Conservation (phyloP, 2,329 filamentous ascomycete species). For the Xylaria digitata region DNA sequence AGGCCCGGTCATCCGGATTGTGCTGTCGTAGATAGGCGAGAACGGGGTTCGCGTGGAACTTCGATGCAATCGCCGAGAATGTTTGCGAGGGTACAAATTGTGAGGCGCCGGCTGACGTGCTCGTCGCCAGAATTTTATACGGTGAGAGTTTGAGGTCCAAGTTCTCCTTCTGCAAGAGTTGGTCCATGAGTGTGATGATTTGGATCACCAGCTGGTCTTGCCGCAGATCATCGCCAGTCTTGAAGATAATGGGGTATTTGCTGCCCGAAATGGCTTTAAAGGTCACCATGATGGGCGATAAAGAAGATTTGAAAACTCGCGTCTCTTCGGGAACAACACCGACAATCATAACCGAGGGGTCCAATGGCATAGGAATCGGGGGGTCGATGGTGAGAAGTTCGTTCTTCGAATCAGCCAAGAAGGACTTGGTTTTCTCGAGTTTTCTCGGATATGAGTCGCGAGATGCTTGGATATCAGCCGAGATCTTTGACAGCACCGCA, state of each 20-base stretch:
- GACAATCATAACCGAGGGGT: slow-evolving; percentile 82
- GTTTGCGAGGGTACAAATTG: slow-evolving; percentile 92
- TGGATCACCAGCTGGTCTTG: slow-evolving; percentile 97
- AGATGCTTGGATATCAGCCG: slow-evolving; percentile 85
- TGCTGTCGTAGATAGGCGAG: slow-evolving; percentile 88
- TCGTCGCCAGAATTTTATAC: slow-evolving; percentile 95
- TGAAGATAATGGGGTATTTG: slow-evolving; percentile 95
- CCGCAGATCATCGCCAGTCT: slow-evolving; percentile 93
- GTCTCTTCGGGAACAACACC: slow-evolving; percentile 87
- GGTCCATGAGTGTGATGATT: slow-evolving; percentile 98
- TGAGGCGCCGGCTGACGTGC: slow-evolving; percentile 86
- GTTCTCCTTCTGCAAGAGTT: slow-evolving; percentile 93
- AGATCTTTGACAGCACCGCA: slow-evolving; percentile 86
- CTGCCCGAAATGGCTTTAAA: slow-evolving; percentile 83
- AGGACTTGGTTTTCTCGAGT: slow-evolving; percentile 84
- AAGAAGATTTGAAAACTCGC: slow-evolving; percentile 93
- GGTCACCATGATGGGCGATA: slow-evolving; percentile 89
- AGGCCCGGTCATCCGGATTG: slow-evolving; percentile 85
- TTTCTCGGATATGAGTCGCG: slow-evolving; percentile 83
- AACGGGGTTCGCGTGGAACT: slow-evolving; percentile 79
- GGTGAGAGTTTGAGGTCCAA: slow-evolving; percentile 94
- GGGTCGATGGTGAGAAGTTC: slow-evolving; percentile 86
- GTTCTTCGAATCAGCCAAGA: slow-evolving; percentile 88
- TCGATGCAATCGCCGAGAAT: slow-evolving; percentile 83
- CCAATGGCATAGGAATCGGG: slow-evolving; percentile 86